A percentile compares a stretch with the other conserved stretches of the same genome.
phyloP scores from a whole-genome alignment of 129 eudicot species.

The Erigeron canadensis region DNA sequence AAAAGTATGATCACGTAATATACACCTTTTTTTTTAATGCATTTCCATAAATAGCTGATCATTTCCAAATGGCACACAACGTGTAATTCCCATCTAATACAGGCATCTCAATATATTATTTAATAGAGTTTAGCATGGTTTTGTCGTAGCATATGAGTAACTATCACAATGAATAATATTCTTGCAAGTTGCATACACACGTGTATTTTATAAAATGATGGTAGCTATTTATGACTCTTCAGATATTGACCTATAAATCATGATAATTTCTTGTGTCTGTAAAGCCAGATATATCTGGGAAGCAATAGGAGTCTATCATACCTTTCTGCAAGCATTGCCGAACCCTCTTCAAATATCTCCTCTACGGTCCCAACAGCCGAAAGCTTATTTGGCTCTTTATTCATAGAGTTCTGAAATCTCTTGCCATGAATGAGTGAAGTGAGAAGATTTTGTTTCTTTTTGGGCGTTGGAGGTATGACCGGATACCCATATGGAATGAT shows the following conservation, averaged over 20 bases:
- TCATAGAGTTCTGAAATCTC: constrained; percentile 48
- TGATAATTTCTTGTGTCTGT: neutral
- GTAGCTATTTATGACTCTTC: neutral
- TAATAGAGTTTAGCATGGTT: neutral
- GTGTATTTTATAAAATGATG: neutral
- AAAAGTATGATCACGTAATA: no score
- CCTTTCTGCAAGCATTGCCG: constrained; percentile 99
- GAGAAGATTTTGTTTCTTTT: constrained; percentile 72
- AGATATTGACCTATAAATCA: neutral
- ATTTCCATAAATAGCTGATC: no score
- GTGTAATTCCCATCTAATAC: no score
- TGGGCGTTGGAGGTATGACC: constrained; percentile 59
- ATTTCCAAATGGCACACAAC: no score
- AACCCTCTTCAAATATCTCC: constrained; percentile 98
- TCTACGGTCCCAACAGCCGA: constrained; percentile 93
- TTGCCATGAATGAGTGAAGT: constrained; percentile 64
- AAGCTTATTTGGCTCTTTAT: constrained; percentile 63
- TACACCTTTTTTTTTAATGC: no score
- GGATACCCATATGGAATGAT: constrained; percentile 83
- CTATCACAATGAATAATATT: neutral
- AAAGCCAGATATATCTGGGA: neutral
- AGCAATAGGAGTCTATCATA: constrained; percentile 22
- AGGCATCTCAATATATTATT: neutral
- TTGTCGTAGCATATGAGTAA: neutral
- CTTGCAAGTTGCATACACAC: neutral